phyloP scores from a whole-genome alignment of 2,329 filamentous ascomycete species.

The Elsinoe australis region DNA sequence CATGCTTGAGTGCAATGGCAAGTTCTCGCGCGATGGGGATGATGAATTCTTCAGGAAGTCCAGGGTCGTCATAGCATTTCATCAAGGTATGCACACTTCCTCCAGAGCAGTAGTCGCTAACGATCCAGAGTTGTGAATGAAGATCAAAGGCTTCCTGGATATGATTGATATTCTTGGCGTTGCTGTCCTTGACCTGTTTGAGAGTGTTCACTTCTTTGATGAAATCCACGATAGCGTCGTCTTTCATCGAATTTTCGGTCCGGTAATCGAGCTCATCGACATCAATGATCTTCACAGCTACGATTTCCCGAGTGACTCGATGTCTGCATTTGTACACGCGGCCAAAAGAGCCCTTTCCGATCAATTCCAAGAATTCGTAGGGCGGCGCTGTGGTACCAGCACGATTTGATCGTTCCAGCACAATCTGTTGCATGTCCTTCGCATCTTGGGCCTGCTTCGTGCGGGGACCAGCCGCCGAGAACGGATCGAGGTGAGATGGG shows the following conservation, averaged over 20 bases:
- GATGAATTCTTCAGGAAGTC: conserved; percentile 54
- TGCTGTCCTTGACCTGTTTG: conserved; percentile 63
- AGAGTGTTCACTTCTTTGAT: conserved; percentile 59
- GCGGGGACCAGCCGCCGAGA: conserved; percentile 18
- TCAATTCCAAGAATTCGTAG: conserved; percentile 63
- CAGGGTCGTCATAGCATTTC: conserved; percentile 35
- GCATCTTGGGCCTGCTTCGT: conserved; percentile 60
- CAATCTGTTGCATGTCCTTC: conserved; percentile 58
- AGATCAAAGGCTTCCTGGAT: conserved; percentile 73
- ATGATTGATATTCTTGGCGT: conserved; percentile 71
- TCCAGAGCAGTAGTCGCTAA: conserved; percentile 78
- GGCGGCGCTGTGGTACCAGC: conserved; percentile 54
- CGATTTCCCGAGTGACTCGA: conserved; percentile 41
- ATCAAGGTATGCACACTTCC: conserved; percentile 66
- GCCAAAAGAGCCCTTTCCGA: conserved; percentile 67
- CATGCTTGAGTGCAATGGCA: conserved; percentile 52
- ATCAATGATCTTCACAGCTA: conserved; percentile 76
- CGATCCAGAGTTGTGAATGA: conserved; percentile 76
- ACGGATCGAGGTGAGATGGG: conserved; percentile 24
- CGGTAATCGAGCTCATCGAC: conserved; percentile 66
- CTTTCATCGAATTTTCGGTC: conserved; percentile 57
- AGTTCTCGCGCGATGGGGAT: conserved; percentile 58
- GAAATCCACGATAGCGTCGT: conserved; percentile 51
- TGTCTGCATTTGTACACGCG: conserved; percentile 58
- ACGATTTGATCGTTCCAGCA: conserved; percentile 55